These are phyloP conservation scores for Sporothrix luriei DNA, from an alignment of 2,329 filamentous ascomycete genomes.

Conservation along the genomic window DNA sequence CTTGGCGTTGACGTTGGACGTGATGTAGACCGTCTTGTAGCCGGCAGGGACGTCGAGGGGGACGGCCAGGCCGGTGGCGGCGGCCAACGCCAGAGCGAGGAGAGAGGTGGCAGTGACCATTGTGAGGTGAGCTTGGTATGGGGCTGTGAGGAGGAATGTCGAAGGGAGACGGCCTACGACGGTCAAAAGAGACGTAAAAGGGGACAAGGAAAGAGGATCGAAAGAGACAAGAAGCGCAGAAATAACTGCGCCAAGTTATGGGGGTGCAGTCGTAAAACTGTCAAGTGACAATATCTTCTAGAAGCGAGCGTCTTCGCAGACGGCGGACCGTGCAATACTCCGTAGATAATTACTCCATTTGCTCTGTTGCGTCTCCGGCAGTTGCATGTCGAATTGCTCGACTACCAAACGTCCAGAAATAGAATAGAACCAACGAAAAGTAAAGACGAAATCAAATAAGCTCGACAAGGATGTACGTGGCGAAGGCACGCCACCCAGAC, in stretches of 20 bases:
- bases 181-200: not conserved
- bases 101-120: slow-evolving; percentile 33
- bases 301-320: not conserved
- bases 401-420: not conserved
- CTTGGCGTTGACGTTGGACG: slow-evolving; percentile 46
- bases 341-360: not conserved
- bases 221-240: no score
- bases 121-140: not conserved
- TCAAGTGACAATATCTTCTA: not conserved
- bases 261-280: not conserved
- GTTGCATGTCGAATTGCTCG: not conserved
- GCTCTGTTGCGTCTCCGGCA: not conserved
- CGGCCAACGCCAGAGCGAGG: slow-evolving; percentile 40
- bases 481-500: slow-evolving; percentile 2
- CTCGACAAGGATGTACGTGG: not conserved
- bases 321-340: not conserved
- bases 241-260: no score
- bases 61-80: slow-evolving; percentile 42
- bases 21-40: slow-evolving; percentile 47
- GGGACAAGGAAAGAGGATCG: no score
- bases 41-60: slow-evolving; percentile 45
- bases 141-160: not conserved
- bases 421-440: not conserved
- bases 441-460: not conserved
- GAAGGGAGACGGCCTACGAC: not conserved